A percentile compares a stretch with the other conserved stretches of the same genome.
Evolutionary conservation across 2,329 filamentous ascomycete species (phyloP).

Genomic region (Diaporthe sp.): DNA sequence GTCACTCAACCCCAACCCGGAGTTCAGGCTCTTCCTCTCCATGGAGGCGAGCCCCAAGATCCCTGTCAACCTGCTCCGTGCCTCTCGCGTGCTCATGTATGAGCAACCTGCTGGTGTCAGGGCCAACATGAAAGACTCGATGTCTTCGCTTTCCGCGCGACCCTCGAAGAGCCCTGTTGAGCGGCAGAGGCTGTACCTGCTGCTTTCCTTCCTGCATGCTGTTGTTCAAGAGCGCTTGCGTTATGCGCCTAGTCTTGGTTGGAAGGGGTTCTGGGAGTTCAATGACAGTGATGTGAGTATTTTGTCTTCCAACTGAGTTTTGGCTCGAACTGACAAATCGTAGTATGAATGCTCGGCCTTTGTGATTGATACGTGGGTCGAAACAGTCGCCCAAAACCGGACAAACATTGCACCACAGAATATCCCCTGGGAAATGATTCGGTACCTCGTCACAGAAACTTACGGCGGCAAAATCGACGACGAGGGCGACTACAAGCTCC

Average conservation of each 20-base stretch:
- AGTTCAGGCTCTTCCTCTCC: slow-evolving; percentile 95
- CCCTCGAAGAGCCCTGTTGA: slow-evolving; percentile 89
- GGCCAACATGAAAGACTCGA: slow-evolving; percentile 98
- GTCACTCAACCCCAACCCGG: slow-evolving; percentile 90
- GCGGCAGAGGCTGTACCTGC: slow-evolving; percentile 87
- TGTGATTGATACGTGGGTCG: slow-evolving; percentile 96
- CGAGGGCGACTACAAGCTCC: slow-evolving; percentile 82
- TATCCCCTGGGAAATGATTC: slow-evolving; percentile 96
- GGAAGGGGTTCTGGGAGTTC: slow-evolving; percentile 99
- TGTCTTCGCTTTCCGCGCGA: slow-evolving; percentile 84
- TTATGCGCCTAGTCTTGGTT: slow-evolving; percentile 93
- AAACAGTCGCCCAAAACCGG: slow-evolving; percentile 83
- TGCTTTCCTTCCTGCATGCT: slow-evolving; percentile 94
- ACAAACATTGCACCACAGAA: slow-evolving; percentile 95
- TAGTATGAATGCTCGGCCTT: slow-evolving; percentile 97
- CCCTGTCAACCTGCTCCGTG: slow-evolving; percentile 93
- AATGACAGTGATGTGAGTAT: slow-evolving; percentile 96
- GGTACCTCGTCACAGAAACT: slow-evolving; percentile 90
- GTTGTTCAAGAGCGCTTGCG: slow-evolving; percentile 95
- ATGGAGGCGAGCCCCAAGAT: slow-evolving; percentile 99
- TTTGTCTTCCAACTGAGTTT: not conserved
- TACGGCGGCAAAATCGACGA: slow-evolving; percentile 99
- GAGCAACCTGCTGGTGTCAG: slow-evolving; percentile 97
- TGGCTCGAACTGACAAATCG: slow-evolving; percentile 42
- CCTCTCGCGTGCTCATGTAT: slow-evolving; percentile 95